phyloP scores from a whole-genome alignment of 495 filamentous ascomycete genomes.

The Neurospora sp. region DNA sequence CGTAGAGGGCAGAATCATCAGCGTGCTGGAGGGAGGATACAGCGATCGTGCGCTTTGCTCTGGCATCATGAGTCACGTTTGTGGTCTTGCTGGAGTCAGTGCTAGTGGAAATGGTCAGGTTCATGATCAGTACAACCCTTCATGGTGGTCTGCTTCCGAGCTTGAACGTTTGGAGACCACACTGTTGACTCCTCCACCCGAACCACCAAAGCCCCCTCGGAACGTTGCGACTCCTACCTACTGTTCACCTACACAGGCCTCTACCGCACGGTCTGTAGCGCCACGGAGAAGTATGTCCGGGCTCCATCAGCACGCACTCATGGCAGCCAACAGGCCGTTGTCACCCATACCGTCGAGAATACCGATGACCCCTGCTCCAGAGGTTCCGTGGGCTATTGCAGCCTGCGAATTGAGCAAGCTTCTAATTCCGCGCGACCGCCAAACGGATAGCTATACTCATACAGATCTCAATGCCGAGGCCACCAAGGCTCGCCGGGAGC shows the following conservation, averaged over 20 bases:
- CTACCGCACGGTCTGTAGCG: constrained; percentile 59
- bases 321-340: constrained; percentile 1
- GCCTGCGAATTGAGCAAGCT: constrained; percentile 71
- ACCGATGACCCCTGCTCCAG: constrained; percentile 57
- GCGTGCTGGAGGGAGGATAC: constrained; percentile 92
- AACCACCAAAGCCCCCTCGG: constrained; percentile 38
- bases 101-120: neutral
- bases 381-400: constrained; percentile 75
- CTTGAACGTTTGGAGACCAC: constrained; percentile 52
- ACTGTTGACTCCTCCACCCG: constrained; percentile 43
- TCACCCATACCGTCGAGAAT: constrained; percentile 23
- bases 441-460: constrained; percentile 60
- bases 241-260: constrained; percentile 65
- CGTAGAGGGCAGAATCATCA: constrained; percentile 77
- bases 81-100: constrained; percentile 51
- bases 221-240: constrained; percentile 53
- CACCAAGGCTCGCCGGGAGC: constrained; percentile 48
- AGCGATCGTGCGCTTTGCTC: constrained; percentile 82
- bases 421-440: constrained; percentile 62
- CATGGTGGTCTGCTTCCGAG: constrained; percentile 65
- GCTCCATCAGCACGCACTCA: neutral
- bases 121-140: constrained; percentile 44
- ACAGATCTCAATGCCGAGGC: constrained; percentile 66
- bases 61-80: constrained; percentile 79
- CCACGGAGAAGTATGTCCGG: constrained; percentile 39